Conservation (phyloP, 495 filamentous ascomycete species). For the Recurvomyces mirabilis region DNA sequence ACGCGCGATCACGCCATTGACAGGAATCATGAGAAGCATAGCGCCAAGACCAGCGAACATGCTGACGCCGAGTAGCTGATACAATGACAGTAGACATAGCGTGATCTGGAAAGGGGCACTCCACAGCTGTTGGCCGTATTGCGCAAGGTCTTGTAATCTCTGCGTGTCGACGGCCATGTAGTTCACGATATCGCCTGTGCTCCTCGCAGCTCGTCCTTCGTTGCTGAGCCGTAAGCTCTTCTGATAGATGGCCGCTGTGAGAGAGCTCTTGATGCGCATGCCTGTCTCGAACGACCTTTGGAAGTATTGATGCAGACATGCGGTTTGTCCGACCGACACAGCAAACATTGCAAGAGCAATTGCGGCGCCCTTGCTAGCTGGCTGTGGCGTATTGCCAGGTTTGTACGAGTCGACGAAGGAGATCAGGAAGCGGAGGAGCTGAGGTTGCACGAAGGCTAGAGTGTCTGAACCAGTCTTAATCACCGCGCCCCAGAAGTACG, state of each 20-base stretch:
- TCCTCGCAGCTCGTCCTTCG: conserved; percentile 81
- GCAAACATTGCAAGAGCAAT: conserved; percentile 91
- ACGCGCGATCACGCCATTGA: conserved; percentile 86
- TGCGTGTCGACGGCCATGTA: conserved; percentile 98
- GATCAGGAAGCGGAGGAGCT: conserved; percentile 77
- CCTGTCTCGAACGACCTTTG: conserved; percentile 88
- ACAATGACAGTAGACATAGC: conserved; percentile 89
- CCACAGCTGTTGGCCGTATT: conserved; percentile 90
- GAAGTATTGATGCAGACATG: conserved; percentile 85
- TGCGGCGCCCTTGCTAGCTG: conserved; percentile 68
- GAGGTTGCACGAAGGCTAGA: conserved; percentile 81
- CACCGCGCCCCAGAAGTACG: conserved; percentile 65
- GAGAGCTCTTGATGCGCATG: conserved; percentile 84
- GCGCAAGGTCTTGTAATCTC: conserved; percentile 84
- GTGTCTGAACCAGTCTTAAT: conserved; percentile 81
- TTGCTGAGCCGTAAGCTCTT: conserved; percentile 86
- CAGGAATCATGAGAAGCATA: conserved; percentile 95
- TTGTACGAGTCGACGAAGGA: conserved; percentile 74
- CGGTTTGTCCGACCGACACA: conserved; percentile 73
- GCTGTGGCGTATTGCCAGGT: conserved; percentile 46
- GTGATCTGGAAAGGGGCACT: conserved; percentile 94
- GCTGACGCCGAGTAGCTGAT: conserved; percentile 81
- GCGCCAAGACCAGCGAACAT: conserved; percentile 95
- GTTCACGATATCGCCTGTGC: conserved; percentile 97
- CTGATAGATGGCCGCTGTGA: conserved; percentile 83